Conservation (phyloP, 2,329 filamentous ascomycete genomes). For the Arthroderma sp. region DNA sequence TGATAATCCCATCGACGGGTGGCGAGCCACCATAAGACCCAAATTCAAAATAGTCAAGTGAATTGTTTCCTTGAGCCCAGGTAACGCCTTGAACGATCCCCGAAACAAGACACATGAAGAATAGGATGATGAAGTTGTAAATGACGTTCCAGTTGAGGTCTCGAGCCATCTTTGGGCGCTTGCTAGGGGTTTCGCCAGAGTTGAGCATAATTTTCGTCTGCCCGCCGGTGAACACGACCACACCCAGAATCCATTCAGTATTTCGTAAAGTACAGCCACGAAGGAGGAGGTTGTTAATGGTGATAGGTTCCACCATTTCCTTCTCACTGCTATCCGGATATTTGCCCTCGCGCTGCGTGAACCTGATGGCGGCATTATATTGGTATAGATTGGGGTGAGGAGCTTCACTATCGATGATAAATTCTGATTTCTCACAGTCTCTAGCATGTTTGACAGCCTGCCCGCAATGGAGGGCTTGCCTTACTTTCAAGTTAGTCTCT, state of each 20-base stretch:
- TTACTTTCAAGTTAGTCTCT: conserved; percentile 93
- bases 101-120: conserved; percentile 76
- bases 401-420: conserved; percentile 76
- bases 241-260: conserved; percentile 86
- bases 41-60: conserved; percentile 70
- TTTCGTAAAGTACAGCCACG: conserved; percentile 89
- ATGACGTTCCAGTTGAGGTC: conserved; percentile 96
- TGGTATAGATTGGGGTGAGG: conserved; percentile 91
- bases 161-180: conserved; percentile 78
- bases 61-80: conserved; percentile 64
- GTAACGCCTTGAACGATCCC: conserved; percentile 73
- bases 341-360: conserved; percentile 59
- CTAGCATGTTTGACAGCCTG: conserved; percentile 72
- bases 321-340: conserved; percentile 49
- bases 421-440: conserved; percentile 82
- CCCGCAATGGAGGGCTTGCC: conserved; percentile 77
- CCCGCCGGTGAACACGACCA: conserved; percentile 87
- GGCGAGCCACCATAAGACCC: conserved; percentile 66
- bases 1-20: conserved; percentile 77
- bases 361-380: conserved; percentile 80
- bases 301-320: conserved; percentile 82
- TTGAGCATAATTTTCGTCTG: conserved; percentile 99
- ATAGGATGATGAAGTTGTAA: conserved; percentile 85
- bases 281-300: conserved; percentile 88
- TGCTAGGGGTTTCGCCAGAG: conserved; percentile 85